Conservation (phyloP, 306 rosid species). For the Casuarina cunninghamiana region DNA sequence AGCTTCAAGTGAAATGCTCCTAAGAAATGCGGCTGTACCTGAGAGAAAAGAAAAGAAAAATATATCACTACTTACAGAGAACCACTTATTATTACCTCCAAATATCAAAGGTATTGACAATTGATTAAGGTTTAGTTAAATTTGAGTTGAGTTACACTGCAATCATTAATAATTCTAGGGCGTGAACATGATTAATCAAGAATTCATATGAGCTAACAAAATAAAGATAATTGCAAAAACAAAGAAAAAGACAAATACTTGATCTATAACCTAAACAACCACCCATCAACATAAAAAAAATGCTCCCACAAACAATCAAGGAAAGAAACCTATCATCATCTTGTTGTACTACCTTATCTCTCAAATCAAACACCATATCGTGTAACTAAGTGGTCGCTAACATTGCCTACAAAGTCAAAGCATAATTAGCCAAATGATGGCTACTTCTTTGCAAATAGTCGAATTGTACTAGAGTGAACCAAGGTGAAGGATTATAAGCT, state of each 20-base stretch:
- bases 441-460: neutral
- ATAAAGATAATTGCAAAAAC: neutral
- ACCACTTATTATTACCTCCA: neutral
- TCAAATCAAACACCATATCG: neutral
- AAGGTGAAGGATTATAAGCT: neutral
- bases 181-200: neutral
- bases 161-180: neutral
- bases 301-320: neutral
- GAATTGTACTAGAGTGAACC: too few relatives aligned
- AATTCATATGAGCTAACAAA: neutral
- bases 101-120: neutral
- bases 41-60: conserved; percentile 12
- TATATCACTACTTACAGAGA: neutral
- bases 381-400: neutral
- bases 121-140: neutral
- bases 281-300: neutral
- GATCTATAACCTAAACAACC: neutral
- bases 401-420: neutral
- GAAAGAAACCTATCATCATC: neutral
- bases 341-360: neutral
- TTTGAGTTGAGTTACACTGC: conserved; percentile 3
- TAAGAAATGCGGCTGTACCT: conserved; percentile 93
- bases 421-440: neutral
- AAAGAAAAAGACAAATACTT: too few relatives aligned
- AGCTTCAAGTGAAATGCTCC: conserved; percentile 96